phyloP scores from a whole-genome alignment of 208 protist species.

The Novymonas esmeraldas region DNA sequence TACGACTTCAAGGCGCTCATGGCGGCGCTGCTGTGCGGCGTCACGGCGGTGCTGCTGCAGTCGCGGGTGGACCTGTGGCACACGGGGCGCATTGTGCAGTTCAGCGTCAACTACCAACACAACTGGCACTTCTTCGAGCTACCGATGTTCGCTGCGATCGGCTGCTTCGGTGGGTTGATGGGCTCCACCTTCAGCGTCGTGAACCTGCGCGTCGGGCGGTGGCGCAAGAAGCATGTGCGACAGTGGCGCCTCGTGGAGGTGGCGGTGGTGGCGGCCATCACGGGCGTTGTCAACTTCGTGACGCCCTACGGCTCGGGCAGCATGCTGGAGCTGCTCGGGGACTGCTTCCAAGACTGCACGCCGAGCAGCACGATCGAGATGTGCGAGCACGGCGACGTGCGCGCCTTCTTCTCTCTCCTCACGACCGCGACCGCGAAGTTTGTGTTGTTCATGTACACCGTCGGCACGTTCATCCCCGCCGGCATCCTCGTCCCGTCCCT shows the following conservation, averaged over 20 bases:
- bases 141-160: constrained; percentile 65
- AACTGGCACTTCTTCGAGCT: constrained; percentile 86
- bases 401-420: constrained; percentile 60
- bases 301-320: constrained; percentile 62
- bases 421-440: constrained; percentile 58
- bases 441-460: constrained; percentile 59
- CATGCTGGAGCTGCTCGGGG: constrained; percentile 67
- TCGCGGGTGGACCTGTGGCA: constrained; percentile 72
- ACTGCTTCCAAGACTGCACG: constrained; percentile 83
- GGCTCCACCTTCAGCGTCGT: constrained; percentile 67
- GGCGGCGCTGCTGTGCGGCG: constrained; percentile 84
- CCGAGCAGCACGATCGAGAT: constrained; percentile 47
- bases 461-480: constrained; percentile 76
- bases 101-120: constrained; percentile 86
- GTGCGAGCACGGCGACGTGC: constrained; percentile 49
- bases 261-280: constrained; percentile 52
- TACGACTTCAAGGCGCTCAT: constrained; percentile 91
- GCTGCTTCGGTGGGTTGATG: constrained; percentile 71
- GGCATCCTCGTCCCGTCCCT: constrained; percentile 94
- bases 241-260: constrained; percentile 79
- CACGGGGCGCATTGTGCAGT: constrained; percentile 79
- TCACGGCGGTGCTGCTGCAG: constrained; percentile 83
- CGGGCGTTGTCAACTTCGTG: constrained; percentile 66
- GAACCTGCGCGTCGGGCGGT: constrained; percentile 58
- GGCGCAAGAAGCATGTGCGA: constrained; percentile 57